phyloP scores from a whole-genome alignment of 2,329 filamentous ascomycete genomes.

The Clonostachys rosea region DNA sequence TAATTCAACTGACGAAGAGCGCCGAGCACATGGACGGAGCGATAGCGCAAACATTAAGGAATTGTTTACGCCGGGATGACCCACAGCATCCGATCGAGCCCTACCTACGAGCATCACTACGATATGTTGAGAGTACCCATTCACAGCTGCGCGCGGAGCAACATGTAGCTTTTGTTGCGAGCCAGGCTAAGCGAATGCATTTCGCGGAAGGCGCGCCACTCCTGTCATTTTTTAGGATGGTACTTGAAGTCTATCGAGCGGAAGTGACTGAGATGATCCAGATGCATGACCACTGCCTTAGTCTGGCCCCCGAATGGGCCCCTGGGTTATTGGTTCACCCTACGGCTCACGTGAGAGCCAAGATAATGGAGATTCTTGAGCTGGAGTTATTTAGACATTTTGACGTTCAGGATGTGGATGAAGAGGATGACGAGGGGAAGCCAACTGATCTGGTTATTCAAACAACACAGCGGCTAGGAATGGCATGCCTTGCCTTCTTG shows the following conservation, averaged over 20 bases:
- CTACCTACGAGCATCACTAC: conserved; percentile 51
- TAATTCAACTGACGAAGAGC: conserved; percentile 50
- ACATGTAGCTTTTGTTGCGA: conserved; percentile 36
- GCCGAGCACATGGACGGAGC: conserved; percentile 43
- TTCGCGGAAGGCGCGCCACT: conserved; percentile 44
- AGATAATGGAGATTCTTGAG: conserved; percentile 37
- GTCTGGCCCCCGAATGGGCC: conserved; percentile 37
- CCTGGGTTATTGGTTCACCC: conserved; percentile 43
- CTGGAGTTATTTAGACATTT: conserved; percentile 29
- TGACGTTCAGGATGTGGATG: conserved; percentile 10
- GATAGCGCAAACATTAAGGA: conserved; percentile 48
- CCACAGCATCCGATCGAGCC: conserved; percentile 39
- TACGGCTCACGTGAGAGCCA: conserved; percentile 32
- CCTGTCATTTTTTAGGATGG: conserved; percentile 33
- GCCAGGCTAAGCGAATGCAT: conserved; percentile 37
- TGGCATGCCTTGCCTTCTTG: conserved; percentile 39
- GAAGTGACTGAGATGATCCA: conserved; percentile 14
- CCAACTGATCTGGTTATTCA: conserved; percentile 6
- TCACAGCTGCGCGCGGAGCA: conserved; percentile 22
- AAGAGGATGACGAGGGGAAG: conserved; percentile 19
- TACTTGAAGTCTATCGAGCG: conserved; percentile 17
- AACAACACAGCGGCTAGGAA: conserved; percentile 31
- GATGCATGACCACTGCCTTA: conserved; percentile 9
- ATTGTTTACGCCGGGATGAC: conserved; percentile 43
- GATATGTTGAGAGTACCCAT: conserved; percentile 43